Evolutionary conservation across 2,329 filamentous ascomycete genomes (phyloP), one percentile per base, ranked within the genome.

Genomic region (Alternaria sp.): DNA sequence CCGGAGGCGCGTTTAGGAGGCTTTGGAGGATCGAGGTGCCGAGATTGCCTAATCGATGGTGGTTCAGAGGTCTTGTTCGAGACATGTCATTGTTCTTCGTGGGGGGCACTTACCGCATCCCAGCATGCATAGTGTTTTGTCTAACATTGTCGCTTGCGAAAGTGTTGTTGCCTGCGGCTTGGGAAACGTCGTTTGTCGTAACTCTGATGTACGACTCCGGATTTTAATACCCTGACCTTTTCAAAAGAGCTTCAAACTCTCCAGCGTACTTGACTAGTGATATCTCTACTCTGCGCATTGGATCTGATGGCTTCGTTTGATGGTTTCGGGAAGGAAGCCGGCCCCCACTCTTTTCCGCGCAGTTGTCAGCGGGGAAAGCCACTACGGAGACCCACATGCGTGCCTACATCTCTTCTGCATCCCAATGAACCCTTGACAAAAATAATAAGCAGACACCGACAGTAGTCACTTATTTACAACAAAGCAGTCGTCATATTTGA

Each of bases 31-130:
- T 60, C 6, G 58, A 7, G 10, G 23, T 45, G 11, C 37, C 23
- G 12, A 59, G 43, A 12, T 56, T 58, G 3, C 21, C 11, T 15
- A 10, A 3, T 18, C 28, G 2, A 21, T 2, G 2, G 2, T 33
- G 11, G 23, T 26, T 47, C 2, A 47, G 45, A 25, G 14, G 3
- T n/a, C 5, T 6, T n/a, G 5, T 18, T 10, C 44, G 23, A 46
- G 7, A 23, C 6, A 0, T 9, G 6, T 46, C 12, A 5, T 23
- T 23, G 4, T 25, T 46, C 14, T 25, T 5, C 0, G 1, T 15
- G 12, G 4, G 5, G 1, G 11, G 0, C 9, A 57, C 70, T 28
- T 73, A 73, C 74, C 75, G 59, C 75, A 78, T 20, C 75, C 75
- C 3, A 78, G 53, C 4, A 78, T 74, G 45, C 72, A 75, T 6